Evolutionary conservation across 345 rosid genomes (phyloP), one percentile per base, ranked within the genome.

Genomic region (Hypericum perforatum): DNA sequence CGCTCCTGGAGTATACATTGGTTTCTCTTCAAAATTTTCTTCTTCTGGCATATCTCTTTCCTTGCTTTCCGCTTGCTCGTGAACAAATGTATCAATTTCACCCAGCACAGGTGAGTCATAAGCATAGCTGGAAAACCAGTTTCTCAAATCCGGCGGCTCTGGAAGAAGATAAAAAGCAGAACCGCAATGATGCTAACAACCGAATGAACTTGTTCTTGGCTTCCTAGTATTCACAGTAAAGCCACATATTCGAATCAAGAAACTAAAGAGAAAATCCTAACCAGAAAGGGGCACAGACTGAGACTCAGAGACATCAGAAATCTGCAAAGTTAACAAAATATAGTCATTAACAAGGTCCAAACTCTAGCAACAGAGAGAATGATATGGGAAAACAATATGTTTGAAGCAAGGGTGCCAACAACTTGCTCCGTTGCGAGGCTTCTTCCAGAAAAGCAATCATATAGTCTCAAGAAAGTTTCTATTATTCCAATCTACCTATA

Each of bases 111-210:
- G 41, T 6, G 55, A 37, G 11, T 52, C 55, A 36, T 52, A 37
- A 10, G 13, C 41, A 52, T 52, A 52, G 55, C 55, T 52, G 14
- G 42, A 52, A 16, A 52, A 52, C 55, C 55, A 37, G 16, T 52
- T 52, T 12, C 16, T 36, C n/a, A 52, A 36, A n/a, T 52, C 15
- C n/a, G 55, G 55, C 9, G 56, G 63, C 43, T 57, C 72, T 57
- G 63, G 37, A 11, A 52, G 42, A 41, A 57, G 8, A 29, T 9
- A 41, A 37, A 53, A 8, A 16, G 43, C 37, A 57, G 39, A 43
- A 55, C 7, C 4, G 32, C 1, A 22, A 22, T 22, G 32, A 22
- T 22, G n/a, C n/a, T n/a, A n/a, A n/a, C n/a, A n/a, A n/a, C n/a
- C n/a, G n/a, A n/a, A n/a, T n/a, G n/a, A n/a, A n/a, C n/a, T n/a